Base-by-base conservation (phyloP, 169 alveolate species). In the Besnoitia besnoiti region DNA sequence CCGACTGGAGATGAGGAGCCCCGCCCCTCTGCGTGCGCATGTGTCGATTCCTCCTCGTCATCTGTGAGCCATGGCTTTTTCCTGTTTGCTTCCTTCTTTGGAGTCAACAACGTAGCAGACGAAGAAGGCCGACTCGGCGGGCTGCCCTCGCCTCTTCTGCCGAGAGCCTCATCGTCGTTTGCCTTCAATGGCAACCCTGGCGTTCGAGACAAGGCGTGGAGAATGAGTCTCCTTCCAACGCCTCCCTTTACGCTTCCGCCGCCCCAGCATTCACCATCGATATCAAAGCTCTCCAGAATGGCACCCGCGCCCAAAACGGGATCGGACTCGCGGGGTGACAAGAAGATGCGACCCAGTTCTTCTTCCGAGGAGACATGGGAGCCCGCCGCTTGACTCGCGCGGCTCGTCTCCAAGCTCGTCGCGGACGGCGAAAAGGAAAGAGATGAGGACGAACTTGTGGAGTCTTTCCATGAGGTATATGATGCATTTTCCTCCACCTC, bases 231-330 rank as follows among this genome's bases (percentile, higher is more conserved):
- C 67, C 67, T n/a, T 16, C 3, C 30, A 21, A n/a, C n/a, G n/a
- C 30, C 27, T 21, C 3, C 67, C 67, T 55, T 55, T 3, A n/a
- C 67, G 67, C 27, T 21, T 16, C 67, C 67, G 30, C 67, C 51
- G 84, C 24, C 14, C 85, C 85, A 76, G 47, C 4, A 21, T n/a
- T 76, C 85, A 21, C 85, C 85, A n/a, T 76, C 85, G 27, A 76
- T 76, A 21, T 76, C 85, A 5, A 76, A 76, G n/a, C 24, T 76
- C 51, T 76, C 85, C 30, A 76, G 51, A 5, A 44, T 5, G 42
- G 85, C 85, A 21, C 37, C 47, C 46, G 51, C 37, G 0, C 59
- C 47, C 24, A 44, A 76, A 5, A 44, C 12, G 51, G 59, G 46
- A 5, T 76, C 51, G 12, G 67, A 55, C 27, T 21, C 33, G 5